These are phyloP conservation scores for Agaricus sinodeliciosus DNA, from an alignment of 768 basidiomycete genomes.

Conservation along the genomic window DNA sequence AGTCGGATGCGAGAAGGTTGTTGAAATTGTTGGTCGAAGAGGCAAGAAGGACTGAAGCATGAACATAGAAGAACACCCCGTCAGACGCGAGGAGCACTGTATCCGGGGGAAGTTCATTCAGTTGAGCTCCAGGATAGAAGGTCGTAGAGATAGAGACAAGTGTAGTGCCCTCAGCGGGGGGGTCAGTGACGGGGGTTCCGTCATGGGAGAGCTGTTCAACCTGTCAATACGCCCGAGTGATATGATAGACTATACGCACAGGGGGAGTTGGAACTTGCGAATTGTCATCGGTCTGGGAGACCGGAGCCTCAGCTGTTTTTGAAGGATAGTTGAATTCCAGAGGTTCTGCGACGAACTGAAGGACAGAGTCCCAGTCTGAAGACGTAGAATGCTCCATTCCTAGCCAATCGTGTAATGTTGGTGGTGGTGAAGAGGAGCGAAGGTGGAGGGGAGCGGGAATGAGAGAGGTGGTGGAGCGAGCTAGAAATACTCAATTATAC, in stretches of 20 bases:
- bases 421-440: conserved; percentile 13
- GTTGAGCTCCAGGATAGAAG: conserved; percentile 66
- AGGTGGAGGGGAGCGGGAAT: not conserved
- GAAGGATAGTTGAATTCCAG: conserved; percentile 32
- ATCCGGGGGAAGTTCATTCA: conserved; percentile 51
- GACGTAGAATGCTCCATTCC: conserved; percentile 24
- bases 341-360: conserved; percentile 51
- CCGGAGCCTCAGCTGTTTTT: conserved; percentile 25
- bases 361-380: conserved; percentile 55
- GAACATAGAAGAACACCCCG: conserved; percentile 80
- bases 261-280: conserved; percentile 61
- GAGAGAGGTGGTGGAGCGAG: conserved; percentile 9
- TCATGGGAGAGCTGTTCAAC: conserved; percentile 36
- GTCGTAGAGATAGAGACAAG: conserved; percentile 78
- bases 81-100: conserved; percentile 64
- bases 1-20: conserved; percentile 41
- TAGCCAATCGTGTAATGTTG: conserved; percentile 2
- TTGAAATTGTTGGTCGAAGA: conserved; percentile 63
- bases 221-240: not conserved
- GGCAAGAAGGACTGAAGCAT: conserved; percentile 48
- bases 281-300: conserved; percentile 13
- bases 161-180: conserved; percentile 27
- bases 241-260: conserved; percentile 27
- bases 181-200: conserved; percentile 35
- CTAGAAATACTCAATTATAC: not conserved